Evolutionary conservation across 345 rosid species (phyloP).

Genomic region (Brassica nigra): DNA sequence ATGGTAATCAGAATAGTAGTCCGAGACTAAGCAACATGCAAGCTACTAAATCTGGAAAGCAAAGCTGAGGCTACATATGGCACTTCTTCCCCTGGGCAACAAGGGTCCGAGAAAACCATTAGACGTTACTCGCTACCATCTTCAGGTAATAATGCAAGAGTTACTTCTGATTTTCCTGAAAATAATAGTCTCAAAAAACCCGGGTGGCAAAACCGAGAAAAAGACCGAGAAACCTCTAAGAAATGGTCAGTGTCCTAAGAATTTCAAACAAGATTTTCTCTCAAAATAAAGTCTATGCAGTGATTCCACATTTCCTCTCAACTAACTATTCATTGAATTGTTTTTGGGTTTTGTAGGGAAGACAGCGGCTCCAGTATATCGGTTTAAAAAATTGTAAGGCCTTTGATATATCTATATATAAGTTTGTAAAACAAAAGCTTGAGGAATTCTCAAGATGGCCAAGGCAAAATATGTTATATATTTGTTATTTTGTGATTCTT

Average conservation of each 20-base stretch:
- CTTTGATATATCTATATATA: conserved; percentile 6
- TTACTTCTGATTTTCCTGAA: conserved; percentile 76
- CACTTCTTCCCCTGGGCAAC: conserved; percentile 62
- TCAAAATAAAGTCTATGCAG: neutral
- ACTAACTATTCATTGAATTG: neutral
- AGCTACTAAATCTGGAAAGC: conserved; percentile 87
- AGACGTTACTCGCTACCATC: conserved; percentile 82
- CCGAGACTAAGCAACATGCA: conserved; percentile 64
- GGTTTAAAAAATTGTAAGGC: conserved; percentile 28
- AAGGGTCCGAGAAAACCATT: conserved; percentile 55
- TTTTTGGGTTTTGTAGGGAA: conserved; percentile 54
- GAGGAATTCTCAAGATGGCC: neutral
- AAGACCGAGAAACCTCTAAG: conserved; percentile 60
- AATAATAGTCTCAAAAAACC: conserved; percentile 51
- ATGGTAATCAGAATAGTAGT: conserved; percentile 55
- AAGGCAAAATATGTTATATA: neutral
- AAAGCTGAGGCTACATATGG: conserved; percentile 68
- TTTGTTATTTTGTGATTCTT: neutral
- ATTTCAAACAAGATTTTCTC: neutral
- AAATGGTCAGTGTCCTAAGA: conserved; percentile 51
- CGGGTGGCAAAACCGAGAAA: conserved; percentile 56
- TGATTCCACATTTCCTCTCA: conserved; percentile 18
- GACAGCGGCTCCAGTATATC: conserved; percentile 49
- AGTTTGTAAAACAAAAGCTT: too few species aligned
- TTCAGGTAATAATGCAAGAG: conserved; percentile 53